Conservation (phyloP, 208 protist genomes). For the Endotrypanum monterogeii region DNA sequence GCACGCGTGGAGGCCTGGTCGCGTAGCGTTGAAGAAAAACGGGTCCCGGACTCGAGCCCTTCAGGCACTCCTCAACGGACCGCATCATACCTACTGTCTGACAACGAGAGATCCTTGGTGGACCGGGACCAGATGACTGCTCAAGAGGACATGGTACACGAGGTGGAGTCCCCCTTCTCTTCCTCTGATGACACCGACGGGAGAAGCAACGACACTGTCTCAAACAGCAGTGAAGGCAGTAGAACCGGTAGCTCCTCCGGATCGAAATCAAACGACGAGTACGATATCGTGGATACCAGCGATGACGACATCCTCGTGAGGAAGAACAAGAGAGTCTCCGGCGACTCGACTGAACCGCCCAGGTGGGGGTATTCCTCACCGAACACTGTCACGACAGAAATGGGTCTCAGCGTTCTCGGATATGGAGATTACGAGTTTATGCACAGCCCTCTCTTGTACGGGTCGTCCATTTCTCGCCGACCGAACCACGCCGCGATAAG, state of each 20-base stretch:
- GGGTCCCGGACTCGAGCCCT: not conserved
- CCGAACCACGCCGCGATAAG: not conserved
- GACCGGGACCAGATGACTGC: no score
- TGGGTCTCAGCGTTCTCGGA: conserved; percentile 11
- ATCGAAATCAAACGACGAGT: conserved; percentile 6
- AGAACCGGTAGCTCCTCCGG: conserved; percentile 8
- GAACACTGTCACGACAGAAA: not conserved
- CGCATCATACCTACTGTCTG: not conserved
- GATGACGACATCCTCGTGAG: not conserved
- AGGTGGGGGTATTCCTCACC: not conserved
- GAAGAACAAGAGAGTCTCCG: not conserved
- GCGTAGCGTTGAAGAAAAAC: conserved; percentile 5
- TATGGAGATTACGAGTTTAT: conserved; percentile 31
- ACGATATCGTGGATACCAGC: not conserved
- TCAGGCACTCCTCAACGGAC: not conserved
- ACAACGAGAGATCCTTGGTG: not conserved
- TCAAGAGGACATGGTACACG: not conserved
- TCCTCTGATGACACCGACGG: conserved; percentile 10
- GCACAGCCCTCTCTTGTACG: conserved; percentile 26
- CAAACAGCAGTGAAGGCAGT: conserved; percentile 13
- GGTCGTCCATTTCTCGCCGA: not conserved
- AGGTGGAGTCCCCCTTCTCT: not conserved
- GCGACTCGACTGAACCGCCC: not conserved
- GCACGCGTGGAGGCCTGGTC: conserved; percentile 12
- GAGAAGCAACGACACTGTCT: conserved; percentile 8